A percentile compares a stretch with the other conserved stretches of the same genome.
phyloP scores from a whole-genome alignment of 495 filamentous ascomycete genomes.

The Saxispiralis lemnorum region DNA sequence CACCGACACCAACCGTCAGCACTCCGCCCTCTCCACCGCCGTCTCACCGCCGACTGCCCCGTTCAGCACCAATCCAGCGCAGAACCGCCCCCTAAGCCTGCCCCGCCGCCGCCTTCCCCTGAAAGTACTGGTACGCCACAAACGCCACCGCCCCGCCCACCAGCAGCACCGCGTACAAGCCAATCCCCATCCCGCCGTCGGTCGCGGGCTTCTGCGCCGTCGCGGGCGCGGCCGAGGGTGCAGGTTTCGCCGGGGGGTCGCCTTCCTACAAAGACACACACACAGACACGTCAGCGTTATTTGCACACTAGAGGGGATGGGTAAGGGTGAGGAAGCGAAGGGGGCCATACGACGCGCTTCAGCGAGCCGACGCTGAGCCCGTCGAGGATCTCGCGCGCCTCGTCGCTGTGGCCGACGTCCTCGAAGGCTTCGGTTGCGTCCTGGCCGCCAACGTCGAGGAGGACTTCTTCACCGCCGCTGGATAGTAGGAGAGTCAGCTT shows the following conservation, averaged over 20 bases:
- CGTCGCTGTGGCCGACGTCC: conserved; percentile 98
- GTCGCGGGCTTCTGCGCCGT: conserved; percentile 19
- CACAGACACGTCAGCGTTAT: too few relatives aligned
- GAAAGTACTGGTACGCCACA: conserved; percentile 73
- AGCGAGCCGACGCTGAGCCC: conserved; percentile 61
- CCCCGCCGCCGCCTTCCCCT: conserved; percentile 29
- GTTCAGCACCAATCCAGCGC: too few relatives aligned
- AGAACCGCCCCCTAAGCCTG: conserved; percentile 10
- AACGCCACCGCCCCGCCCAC: conserved; percentile 63
- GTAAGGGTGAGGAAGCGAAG: conserved; percentile 6
- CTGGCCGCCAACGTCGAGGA: conserved; percentile 89
- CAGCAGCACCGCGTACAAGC: conserved; percentile 66
- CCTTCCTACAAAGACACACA: too few relatives aligned
- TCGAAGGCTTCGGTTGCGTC: conserved; percentile 98
- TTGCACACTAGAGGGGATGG: too few relatives aligned
- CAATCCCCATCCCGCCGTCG: conserved; percentile 47
- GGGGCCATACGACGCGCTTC: conserved; percentile 61
- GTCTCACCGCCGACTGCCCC: too few relatives aligned
- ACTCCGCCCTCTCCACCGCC: too few relatives aligned
- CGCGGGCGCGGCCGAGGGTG: conserved; percentile 28
- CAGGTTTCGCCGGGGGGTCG: conserved; percentile 46
- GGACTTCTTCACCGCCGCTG: conserved; percentile 95
- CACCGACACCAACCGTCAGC: too few relatives aligned
- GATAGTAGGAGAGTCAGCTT: too few relatives aligned
- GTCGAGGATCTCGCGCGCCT: conserved; percentile 85